Percentiles rank a stretch among this genome's conserved stretches.
Conservation (phyloP, 805 yeast species). For the Ogataea henricii region DNA sequence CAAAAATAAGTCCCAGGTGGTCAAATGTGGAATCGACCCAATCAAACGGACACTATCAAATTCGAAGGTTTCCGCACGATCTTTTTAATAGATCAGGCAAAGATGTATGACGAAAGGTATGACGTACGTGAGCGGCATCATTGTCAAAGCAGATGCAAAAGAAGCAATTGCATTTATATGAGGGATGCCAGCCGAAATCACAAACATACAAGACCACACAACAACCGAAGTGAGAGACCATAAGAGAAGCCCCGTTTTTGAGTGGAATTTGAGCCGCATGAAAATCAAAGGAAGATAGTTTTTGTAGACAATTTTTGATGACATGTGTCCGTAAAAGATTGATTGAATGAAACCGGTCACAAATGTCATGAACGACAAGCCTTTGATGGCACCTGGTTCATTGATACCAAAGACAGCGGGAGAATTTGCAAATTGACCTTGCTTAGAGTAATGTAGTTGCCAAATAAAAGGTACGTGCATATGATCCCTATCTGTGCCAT, state of each 20-base stretch:
- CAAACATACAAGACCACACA: conserved; percentile 18
- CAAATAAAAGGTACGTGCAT: conserved; percentile 42
- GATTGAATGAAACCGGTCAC: conserved; percentile 45
- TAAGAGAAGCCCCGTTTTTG: conserved; percentile 32
- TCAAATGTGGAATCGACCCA: neutral
- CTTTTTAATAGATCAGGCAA: conserved; percentile 24
- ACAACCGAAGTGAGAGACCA: conserved; percentile 19
- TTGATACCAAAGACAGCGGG: conserved; percentile 48
- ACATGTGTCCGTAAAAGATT: conserved; percentile 45
- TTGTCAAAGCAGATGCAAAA: conserved; percentile 28
- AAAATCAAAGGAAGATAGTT: conserved; percentile 38
- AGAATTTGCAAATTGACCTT: conserved; percentile 46
- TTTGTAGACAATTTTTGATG: conserved; percentile 46
- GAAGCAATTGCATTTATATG: conserved; percentile 28
- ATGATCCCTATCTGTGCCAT: conserved; percentile 45
- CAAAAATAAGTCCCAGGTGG: neutral
- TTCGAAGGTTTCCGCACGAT: conserved; percentile 1
- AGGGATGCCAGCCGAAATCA: conserved; percentile 29
- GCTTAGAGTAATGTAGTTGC: conserved; percentile 46
- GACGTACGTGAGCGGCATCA: conserved; percentile 33
- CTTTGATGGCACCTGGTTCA: conserved; percentile 30
- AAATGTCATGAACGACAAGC: conserved; percentile 41
- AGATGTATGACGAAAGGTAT: conserved; percentile 25
- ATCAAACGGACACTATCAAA: conserved; percentile 15
- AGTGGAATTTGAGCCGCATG: conserved; percentile 35